phyloP scores from a whole-genome alignment of 2,329 filamentous ascomycete genomes.

The Penicillium griseofulvum region DNA sequence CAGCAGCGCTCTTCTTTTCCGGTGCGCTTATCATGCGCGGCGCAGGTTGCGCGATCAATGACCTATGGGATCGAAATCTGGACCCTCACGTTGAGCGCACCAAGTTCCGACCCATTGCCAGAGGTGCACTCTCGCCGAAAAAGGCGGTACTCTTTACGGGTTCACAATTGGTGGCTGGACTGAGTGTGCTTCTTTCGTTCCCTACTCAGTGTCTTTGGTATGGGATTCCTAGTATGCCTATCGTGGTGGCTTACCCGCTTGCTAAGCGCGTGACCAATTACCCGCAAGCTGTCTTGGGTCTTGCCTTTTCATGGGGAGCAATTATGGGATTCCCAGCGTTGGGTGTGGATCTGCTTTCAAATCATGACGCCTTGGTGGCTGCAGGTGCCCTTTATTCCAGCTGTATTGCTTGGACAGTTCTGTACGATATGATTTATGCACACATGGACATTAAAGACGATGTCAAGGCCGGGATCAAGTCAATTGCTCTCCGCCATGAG shows the following conservation, averaged over 20 bases:
- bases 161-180: constrained; percentile 42
- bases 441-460: constrained; percentile 54
- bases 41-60: constrained; percentile 56
- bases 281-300: constrained; percentile 52
- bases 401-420: constrained; percentile 49
- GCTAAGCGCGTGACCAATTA: constrained; percentile 55
- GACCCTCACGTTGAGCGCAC: constrained; percentile 54
- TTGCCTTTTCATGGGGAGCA: constrained; percentile 52
- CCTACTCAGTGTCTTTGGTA: constrained; percentile 44
- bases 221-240: constrained; percentile 43
- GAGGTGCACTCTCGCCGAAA: constrained; percentile 49
- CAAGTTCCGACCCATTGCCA: constrained; percentile 51
- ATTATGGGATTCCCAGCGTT: constrained; percentile 50
- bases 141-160: constrained; percentile 47
- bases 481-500: constrained; percentile 51
- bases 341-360: constrained; percentile 45
- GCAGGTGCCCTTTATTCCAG: constrained; percentile 47
- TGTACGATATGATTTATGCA: constrained; percentile 54
- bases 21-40: constrained; percentile 52
- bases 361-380: constrained; percentile 36
- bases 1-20: constrained; percentile 41
- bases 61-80: constrained; percentile 54
- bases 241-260: constrained; percentile 51
- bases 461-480: constrained; percentile 50
- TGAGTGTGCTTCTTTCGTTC: constrained; percentile 46